A percentile compares a stretch with the other conserved stretches of the same genome.
Conservation (phyloP, 176 grass and related monocot genomes). For the Cymbopogon citratus region DNA sequence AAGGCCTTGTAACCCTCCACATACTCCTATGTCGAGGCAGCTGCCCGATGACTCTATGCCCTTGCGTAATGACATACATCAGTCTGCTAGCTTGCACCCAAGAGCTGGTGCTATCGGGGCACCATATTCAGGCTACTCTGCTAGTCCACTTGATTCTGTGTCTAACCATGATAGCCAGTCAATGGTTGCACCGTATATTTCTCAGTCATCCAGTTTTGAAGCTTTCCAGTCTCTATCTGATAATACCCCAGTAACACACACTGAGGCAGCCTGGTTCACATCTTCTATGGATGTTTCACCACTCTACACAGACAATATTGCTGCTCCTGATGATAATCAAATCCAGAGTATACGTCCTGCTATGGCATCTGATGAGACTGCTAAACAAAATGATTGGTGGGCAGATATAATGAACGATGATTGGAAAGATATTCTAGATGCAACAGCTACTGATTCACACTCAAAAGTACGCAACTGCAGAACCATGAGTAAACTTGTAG, state of each 20-base stretch:
- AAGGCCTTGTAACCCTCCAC: slow-evolving; percentile 37
- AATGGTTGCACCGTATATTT: slow-evolving; percentile 45
- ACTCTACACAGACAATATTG: slow-evolving; percentile 36
- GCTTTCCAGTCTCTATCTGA: slow-evolving; percentile 34
- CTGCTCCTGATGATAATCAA: slow-evolving; percentile 29
- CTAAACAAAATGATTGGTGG: slow-evolving; percentile 81
- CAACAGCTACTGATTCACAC: slow-evolving; percentile 46
- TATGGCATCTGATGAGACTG: slow-evolving; percentile 45
- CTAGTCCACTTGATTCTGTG: slow-evolving; percentile 27
- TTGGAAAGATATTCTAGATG: slow-evolving; percentile 83
- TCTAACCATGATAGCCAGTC: slow-evolving; percentile 34
- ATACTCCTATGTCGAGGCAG: slow-evolving; percentile 46
- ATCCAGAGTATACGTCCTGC: slow-evolving; percentile 21
- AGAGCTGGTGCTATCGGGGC: slow-evolving; percentile 25
- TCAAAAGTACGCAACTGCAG: slow-evolving; percentile 44
- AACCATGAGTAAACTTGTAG: neutral
- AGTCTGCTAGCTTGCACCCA: slow-evolving; percentile 21
- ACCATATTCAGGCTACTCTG: slow-evolving; percentile 44
- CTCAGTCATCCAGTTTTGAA: slow-evolving; percentile 36
- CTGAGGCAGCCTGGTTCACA: slow-evolving; percentile 40
- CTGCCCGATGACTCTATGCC: slow-evolving; percentile 22
- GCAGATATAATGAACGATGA: slow-evolving; percentile 69
- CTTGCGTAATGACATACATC: slow-evolving; percentile 20
- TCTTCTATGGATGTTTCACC: slow-evolving; percentile 37
- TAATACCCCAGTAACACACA: slow-evolving; percentile 34